Conservation (phyloP, 78 protist species). For the Chrysochromulina tobinii region DNA sequence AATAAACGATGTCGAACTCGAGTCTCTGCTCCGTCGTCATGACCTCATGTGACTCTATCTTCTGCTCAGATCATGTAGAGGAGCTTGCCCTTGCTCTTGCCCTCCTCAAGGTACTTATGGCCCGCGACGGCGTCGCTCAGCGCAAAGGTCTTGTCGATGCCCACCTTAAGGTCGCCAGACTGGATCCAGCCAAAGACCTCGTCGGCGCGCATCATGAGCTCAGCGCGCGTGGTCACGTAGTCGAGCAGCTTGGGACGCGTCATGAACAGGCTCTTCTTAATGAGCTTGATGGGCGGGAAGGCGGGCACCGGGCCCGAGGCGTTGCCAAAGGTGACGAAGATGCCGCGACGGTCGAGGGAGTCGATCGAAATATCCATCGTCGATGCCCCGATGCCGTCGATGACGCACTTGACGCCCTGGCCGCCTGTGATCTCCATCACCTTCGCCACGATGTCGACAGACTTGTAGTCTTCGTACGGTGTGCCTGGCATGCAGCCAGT, state of each 20-base stretch:
- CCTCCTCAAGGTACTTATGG: constrained; percentile 40
- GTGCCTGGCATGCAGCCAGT: neutral
- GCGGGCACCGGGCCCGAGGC: constrained; percentile 48
- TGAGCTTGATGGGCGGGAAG: constrained; percentile 23
- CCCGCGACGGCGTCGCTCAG: constrained; percentile 22
- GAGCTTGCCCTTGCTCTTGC: constrained; percentile 37
- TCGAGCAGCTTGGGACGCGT: constrained; percentile 51
- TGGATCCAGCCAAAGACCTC: constrained; percentile 23
- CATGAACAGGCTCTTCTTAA: constrained; percentile 7
- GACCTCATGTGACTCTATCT: too few species aligned
- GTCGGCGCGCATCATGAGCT: neutral
- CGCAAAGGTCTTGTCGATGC: constrained; percentile 13
- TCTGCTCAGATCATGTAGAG: constrained; percentile 7
- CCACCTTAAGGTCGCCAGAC: constrained; percentile 35
- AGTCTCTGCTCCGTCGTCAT: too few species aligned
- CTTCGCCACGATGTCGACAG: constrained; percentile 14
- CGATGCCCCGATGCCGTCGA: constrained; percentile 36
- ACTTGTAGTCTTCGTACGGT: constrained; percentile 33
- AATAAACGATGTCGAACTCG: too few species aligned
- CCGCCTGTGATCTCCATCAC: constrained; percentile 29
- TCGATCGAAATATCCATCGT: constrained; percentile 27
- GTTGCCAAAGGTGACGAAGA: constrained; percentile 52
- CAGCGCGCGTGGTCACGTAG: neutral
- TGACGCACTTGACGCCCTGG: constrained; percentile 27
- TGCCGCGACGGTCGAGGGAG: constrained; percentile 37